phyloP scores from a whole-genome alignment of 2,329 filamentous ascomycete genomes.

The Triangularia verruculosa region DNA sequence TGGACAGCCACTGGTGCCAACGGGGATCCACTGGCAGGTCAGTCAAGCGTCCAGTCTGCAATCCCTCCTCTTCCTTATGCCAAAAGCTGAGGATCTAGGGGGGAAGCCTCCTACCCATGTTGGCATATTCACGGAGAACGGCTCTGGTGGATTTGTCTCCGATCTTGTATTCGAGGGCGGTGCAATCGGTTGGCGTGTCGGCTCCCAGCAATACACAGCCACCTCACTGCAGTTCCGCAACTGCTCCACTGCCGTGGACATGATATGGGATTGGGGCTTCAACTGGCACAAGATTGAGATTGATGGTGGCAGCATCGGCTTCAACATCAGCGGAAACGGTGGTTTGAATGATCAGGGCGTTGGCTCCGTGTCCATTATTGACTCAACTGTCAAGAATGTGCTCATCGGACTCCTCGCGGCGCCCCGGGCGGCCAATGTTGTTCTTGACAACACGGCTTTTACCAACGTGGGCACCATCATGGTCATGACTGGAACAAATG shows the following conservation, averaged over 20 bases:
- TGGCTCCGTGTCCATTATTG: slow-evolving; percentile 53
- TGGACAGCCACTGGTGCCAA: slow-evolving; percentile 32
- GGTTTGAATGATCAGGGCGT: slow-evolving; percentile 36
- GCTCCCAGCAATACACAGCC: slow-evolving; percentile 70
- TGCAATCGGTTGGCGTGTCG: slow-evolving; percentile 52
- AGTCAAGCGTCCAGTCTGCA: slow-evolving; percentile 60
- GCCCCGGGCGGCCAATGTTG: background rate
- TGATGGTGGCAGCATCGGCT: slow-evolving; percentile 61
- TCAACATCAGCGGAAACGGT: slow-evolving; percentile 54
- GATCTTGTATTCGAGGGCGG: slow-evolving; percentile 72
- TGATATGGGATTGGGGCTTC: slow-evolving; percentile 73
- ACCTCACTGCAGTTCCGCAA: slow-evolving; percentile 64
- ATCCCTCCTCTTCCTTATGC: slow-evolving; percentile 41
- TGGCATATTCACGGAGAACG: slow-evolving; percentile 57
- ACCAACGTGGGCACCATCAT: slow-evolving; percentile 26
- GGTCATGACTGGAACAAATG: background rate
- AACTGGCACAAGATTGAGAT: slow-evolving; percentile 62
- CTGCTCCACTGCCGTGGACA: slow-evolving; percentile 63
- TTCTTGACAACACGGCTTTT: slow-evolving; percentile 4
- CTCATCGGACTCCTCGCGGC: slow-evolving; percentile 59
- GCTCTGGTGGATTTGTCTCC: slow-evolving; percentile 63
- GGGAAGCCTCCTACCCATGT: background rate
- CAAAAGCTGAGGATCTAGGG: background rate
- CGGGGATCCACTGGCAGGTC: slow-evolving; percentile 68
- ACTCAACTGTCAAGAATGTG: slow-evolving; percentile 63